Conservation (phyloP, 23 red algal species). For the Porphyridium purpureum region DNA sequence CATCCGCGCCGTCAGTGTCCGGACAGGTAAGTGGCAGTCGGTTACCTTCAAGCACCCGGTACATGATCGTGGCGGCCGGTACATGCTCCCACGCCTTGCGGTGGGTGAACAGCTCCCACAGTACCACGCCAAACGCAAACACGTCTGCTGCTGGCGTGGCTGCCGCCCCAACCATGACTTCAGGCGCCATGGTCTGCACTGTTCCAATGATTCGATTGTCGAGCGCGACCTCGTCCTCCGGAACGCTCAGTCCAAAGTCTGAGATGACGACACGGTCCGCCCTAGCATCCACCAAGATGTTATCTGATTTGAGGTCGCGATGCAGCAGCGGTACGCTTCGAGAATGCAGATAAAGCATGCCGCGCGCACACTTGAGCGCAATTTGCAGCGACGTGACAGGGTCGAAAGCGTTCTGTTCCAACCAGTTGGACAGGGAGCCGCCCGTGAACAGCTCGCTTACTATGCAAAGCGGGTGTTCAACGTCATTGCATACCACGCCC, state of each 20-base stretch:
- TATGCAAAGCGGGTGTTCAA: constrained; percentile 44
- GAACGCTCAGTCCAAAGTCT: constrained; percentile 78
- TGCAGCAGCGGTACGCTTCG: constrained; percentile 22
- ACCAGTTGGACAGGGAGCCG: constrained; percentile 45
- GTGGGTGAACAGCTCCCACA: constrained; percentile 96
- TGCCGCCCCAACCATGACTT: constrained; percentile 48
- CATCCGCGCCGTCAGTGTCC: too few species aligned
- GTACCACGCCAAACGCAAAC: constrained; percentile 93
- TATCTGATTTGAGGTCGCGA: constrained; percentile 72
- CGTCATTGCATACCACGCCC: constrained; percentile 24
- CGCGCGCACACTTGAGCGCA: constrained; percentile 8
- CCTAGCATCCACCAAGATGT: constrained; percentile 58
- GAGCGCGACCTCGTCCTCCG: too few species aligned
- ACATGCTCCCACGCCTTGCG: constrained; percentile 89
- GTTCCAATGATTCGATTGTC: too few species aligned
- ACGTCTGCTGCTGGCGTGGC: constrained; percentile 56
- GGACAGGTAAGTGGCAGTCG: too few species aligned
- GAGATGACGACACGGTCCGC: constrained; percentile 38
- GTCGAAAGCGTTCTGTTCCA: constrained; percentile 18
- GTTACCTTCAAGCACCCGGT: too few species aligned
- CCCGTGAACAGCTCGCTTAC: constrained; percentile 60
- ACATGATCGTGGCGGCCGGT: constrained; percentile 83
- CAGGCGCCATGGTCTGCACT: constrained; percentile 64
- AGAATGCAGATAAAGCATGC: constrained; percentile 14
- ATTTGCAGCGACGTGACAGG: constrained; percentile 5